Conservation (phyloP, 768 basidiomycete genomes). For the Tephrocybe sp. region DNA sequence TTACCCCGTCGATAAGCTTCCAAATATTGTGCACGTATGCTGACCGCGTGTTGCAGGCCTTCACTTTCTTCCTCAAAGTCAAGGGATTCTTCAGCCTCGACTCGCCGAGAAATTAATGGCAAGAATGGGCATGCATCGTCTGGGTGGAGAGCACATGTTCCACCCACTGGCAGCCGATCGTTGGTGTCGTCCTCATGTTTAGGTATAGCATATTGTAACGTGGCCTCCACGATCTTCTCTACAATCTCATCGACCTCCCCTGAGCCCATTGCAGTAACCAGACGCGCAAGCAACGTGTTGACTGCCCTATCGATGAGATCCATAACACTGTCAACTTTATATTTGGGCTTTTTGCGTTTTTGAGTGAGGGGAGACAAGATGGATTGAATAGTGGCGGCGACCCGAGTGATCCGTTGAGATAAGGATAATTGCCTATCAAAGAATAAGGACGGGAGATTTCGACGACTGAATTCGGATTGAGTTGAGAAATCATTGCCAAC, state of each 20-base stretch:
- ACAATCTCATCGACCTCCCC: conserved; percentile 68
- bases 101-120: conserved; percentile 49
- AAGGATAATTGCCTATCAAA: conserved; percentile 61
- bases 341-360: conserved; percentile 48
- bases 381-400: conserved; percentile 55
- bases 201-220: conserved; percentile 77
- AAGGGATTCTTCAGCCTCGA: conserved; percentile 31
- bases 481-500: conserved; percentile 81
- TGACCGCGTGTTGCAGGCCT: conserved; percentile 25
- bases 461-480: conserved; percentile 44
- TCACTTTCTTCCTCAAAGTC: conserved; percentile 17
- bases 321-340: conserved; percentile 68
- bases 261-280: conserved; percentile 46
- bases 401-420: conserved; percentile 65
- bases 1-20: conserved; percentile 62
- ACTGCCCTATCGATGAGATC: conserved; percentile 75
- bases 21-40: conserved; percentile 53
- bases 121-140: conserved; percentile 56
- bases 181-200: conserved; percentile 46
- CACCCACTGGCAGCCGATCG: conserved; percentile 54
- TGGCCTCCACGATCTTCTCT: conserved; percentile 70
- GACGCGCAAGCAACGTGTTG: conserved; percentile 52
- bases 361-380: conserved; percentile 52
- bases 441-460: conserved; percentile 59
- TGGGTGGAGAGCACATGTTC: conserved; percentile 63